phyloP scores from a whole-genome alignment of 164 flowering plant species.

The Sedum album region DNA sequence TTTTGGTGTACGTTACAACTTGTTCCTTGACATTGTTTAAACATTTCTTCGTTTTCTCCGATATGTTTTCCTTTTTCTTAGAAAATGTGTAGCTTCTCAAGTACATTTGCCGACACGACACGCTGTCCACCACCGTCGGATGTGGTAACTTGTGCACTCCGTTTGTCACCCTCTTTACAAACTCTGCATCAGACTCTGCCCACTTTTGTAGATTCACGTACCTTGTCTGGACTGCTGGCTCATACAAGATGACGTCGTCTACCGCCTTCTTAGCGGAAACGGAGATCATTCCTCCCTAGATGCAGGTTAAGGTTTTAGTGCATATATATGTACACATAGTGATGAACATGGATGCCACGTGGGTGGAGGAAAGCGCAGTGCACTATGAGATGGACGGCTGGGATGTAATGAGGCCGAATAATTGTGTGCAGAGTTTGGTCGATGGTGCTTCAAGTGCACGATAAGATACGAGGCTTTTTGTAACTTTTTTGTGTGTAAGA shows the following conservation, averaged over 20 bases:
- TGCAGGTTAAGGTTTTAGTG: background rate
- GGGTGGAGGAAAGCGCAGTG: too few relatives aligned
- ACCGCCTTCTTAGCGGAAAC: conserved; percentile 35
- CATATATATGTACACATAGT: background rate
- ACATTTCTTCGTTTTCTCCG: conserved; percentile 45
- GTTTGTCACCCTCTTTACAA: conserved; percentile 28
- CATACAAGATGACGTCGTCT: conserved; percentile 20
- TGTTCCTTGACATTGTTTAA: conserved; percentile 31
- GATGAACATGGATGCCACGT: background rate
- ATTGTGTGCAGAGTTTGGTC: background rate
- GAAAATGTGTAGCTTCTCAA: conserved; percentile 77
- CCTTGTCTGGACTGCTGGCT: conserved; percentile 32
- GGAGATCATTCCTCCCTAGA: conserved; percentile 23
- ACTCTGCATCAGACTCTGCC: conserved; percentile 72
- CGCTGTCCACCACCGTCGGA: conserved; percentile 65
- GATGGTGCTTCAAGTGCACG: background rate
- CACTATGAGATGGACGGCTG: background rate
- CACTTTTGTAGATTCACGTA: conserved; percentile 57
- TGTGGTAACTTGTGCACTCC: background rate
- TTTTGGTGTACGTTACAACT: conserved; percentile 12
- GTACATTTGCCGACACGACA: conserved; percentile 73
- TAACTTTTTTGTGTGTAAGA: background rate
- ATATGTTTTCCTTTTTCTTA: conserved; percentile 46
- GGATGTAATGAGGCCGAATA: background rate
- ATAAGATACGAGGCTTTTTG: conserved; percentile 3